Evolutionary conservation across 2,329 filamentous ascomycete species (phyloP).

Genomic region (Penicillium sp.): DNA sequence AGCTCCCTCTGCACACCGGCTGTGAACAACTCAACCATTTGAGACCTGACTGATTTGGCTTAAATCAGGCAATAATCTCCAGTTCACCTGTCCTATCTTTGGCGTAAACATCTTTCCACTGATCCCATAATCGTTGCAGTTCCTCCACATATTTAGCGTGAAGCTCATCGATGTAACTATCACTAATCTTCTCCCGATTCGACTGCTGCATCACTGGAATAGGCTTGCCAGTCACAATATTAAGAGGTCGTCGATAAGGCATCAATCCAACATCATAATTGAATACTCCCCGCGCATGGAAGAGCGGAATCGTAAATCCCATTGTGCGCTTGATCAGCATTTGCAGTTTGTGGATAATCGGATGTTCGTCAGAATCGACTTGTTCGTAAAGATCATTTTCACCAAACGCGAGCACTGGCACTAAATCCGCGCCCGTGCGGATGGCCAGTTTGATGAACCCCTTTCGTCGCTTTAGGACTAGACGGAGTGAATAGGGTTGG

Average conservation of each 20-base stretch:
- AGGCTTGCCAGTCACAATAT: slow-evolving; percentile 86
- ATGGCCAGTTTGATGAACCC: slow-evolving; percentile 95
- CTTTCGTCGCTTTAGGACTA: slow-evolving; percentile 83
- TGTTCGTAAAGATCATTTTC: slow-evolving; percentile 98
- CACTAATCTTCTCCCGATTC: slow-evolving; percentile 66
- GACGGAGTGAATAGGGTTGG: slow-evolving; percentile 73
- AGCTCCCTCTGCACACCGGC: background rate
- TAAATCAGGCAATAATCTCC: slow-evolving; percentile 48
- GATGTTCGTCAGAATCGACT: slow-evolving; percentile 76
- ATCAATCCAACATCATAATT: slow-evolving; percentile 98
- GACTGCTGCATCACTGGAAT: slow-evolving; percentile 70
- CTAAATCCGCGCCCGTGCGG: slow-evolving; percentile 87
- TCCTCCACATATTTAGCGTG: slow-evolving; percentile 78
- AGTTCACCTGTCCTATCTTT: slow-evolving; percentile 51
- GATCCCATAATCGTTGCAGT: slow-evolving; percentile 53
- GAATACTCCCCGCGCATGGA: slow-evolving; percentile 90
- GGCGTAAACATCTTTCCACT: slow-evolving; percentile 55
- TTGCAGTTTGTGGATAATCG: slow-evolving; percentile 79
- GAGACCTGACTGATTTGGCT: background rate
- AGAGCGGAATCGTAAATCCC: slow-evolving; percentile 90
- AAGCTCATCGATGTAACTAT: slow-evolving; percentile 78
- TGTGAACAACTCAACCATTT: background rate
- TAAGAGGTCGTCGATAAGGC: slow-evolving; percentile 86
- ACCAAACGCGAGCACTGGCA: slow-evolving; percentile 89
- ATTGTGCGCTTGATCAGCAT: slow-evolving; percentile 82